These are phyloP conservation scores for Coemansia sp. DNA, from an alignment of 192 early-diverging fungal genomes.

Conservation along the genomic window DNA sequence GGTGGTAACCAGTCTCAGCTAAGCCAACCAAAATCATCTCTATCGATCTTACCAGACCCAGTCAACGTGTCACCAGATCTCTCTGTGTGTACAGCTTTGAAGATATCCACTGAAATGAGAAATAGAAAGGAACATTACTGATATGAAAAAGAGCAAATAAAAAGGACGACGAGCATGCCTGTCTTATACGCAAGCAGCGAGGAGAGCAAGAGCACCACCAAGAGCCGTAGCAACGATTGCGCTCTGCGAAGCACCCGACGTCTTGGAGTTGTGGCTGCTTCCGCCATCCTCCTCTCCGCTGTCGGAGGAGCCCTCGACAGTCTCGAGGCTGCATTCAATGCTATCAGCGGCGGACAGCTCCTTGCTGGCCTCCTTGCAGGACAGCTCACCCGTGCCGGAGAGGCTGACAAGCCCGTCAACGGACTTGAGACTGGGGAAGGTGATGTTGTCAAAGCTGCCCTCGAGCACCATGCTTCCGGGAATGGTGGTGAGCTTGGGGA, in stretches of 20 bases:
- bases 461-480: conserved; percentile 61
- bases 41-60: no score
- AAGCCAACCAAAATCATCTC: no score
- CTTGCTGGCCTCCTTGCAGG: conserved; percentile 45
- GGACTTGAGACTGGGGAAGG: conserved; percentile 55
- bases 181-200: conserved; percentile 33
- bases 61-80: no score
- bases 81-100: no score
- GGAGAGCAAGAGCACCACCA: conserved; percentile 31
- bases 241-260: conserved; percentile 26
- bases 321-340: conserved; percentile 34
- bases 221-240: conserved; percentile 20
- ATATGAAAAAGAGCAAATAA: conserved; percentile 13
- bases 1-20: no score
- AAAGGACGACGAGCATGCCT: neutral
- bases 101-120: neutral
- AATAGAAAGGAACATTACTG: neutral
- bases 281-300: conserved; percentile 1
- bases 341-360: conserved; percentile 28
- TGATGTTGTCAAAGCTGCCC: conserved; percentile 62
- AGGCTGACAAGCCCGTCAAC: conserved; percentile 65
- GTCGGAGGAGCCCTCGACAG: conserved; percentile 5
- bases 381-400: conserved; percentile 60
- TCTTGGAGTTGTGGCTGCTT: conserved; percentile 6
- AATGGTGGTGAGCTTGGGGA: conserved; percentile 59